These are phyloP conservation scores for Xylariomycetidae sp. DNA, from an alignment of 2,329 filamentous ascomycete species.

Conservation along the genomic window DNA sequence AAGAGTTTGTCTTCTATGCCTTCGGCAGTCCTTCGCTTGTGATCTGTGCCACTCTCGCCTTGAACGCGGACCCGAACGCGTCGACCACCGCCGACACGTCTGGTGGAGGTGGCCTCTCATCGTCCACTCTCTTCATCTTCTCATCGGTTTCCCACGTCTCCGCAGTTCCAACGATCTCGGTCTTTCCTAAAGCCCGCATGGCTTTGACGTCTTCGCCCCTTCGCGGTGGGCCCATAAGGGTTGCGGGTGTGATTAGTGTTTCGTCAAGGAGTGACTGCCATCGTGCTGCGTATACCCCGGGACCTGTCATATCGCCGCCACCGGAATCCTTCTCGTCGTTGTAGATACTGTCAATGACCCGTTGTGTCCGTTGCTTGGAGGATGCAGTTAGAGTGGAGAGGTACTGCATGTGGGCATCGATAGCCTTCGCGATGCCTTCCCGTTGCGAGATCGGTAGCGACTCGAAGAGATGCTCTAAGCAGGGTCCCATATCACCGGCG, in stretches of 20 bases:
- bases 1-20: background rate
- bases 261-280: slow-evolving; percentile 68
- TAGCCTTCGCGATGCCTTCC: slow-evolving; percentile 37
- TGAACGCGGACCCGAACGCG: slow-evolving; percentile 16
- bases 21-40: slow-evolving; percentile 9
- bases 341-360: slow-evolving; percentile 44
- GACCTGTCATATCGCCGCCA: slow-evolving; percentile 44
- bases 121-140: slow-evolving; percentile 12
- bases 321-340: slow-evolving; percentile 7
- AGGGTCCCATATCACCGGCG: slow-evolving; percentile 29
- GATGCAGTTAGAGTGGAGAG: slow-evolving; percentile 47
- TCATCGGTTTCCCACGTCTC: slow-evolving; percentile 23
- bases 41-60: slow-evolving; percentile 15
- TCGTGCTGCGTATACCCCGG: slow-evolving; percentile 64
- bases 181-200: slow-evolving; percentile 37
- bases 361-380: slow-evolving; percentile 50
- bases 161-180: slow-evolving; percentile 25
- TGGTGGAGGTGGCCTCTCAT: slow-evolving; percentile 33
- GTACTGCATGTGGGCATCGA: slow-evolving; percentile 58
- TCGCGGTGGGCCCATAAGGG: slow-evolving; percentile 45
- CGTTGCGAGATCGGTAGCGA: slow-evolving; percentile 42
- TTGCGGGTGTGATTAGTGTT: slow-evolving; percentile 61
- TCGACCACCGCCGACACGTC: slow-evolving; percentile 29
- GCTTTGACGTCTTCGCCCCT: slow-evolving; percentile 46
- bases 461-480: slow-evolving; percentile 36